phyloP scores from a whole-genome alignment of 2,329 filamentous ascomycete species.

The Emmonsiellopsis sp. region DNA sequence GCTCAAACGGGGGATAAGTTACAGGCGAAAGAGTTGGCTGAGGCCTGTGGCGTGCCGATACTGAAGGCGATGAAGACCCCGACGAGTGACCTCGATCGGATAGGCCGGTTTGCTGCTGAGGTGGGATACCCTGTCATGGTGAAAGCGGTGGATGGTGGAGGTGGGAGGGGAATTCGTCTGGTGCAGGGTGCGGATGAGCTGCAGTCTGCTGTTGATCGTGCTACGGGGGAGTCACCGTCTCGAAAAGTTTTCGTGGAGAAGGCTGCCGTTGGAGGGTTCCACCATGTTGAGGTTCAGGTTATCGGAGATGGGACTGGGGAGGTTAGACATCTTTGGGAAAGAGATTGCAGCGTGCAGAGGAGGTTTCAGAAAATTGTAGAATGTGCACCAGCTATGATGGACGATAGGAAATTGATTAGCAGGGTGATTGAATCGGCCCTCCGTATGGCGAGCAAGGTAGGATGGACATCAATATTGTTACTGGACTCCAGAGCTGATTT shows the following conservation, averaged over 20 bases:
- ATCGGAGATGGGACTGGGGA: constrained; percentile 46
- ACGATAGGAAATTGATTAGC: constrained; percentile 37
- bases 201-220: constrained; percentile 38
- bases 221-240: constrained; percentile 50
- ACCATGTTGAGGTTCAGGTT: constrained; percentile 54
- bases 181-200: constrained; percentile 38
- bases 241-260: constrained; percentile 50
- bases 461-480: constrained; percentile 5
- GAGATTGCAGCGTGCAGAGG: constrained; percentile 52
- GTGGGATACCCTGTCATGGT: constrained; percentile 50
- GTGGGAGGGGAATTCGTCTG: constrained; percentile 51
- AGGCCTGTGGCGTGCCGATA: constrained; percentile 43
- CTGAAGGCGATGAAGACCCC: constrained; percentile 39
- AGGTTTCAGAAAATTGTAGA: constrained; percentile 55
- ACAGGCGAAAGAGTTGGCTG: constrained; percentile 42
- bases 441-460: constrained; percentile 40
- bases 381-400: constrained; percentile 44
- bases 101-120: constrained; percentile 48
- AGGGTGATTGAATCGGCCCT: constrained; percentile 46
- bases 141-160: constrained; percentile 56
- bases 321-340: constrained; percentile 49
- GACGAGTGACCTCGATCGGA: constrained; percentile 33
- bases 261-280: constrained; percentile 52
- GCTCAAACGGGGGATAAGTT: constrained; percentile 48
- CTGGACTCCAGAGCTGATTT: constrained; percentile 6